Conservation (phyloP, 2,329 filamentous ascomycete species). For the Neonectria ditissima region DNA sequence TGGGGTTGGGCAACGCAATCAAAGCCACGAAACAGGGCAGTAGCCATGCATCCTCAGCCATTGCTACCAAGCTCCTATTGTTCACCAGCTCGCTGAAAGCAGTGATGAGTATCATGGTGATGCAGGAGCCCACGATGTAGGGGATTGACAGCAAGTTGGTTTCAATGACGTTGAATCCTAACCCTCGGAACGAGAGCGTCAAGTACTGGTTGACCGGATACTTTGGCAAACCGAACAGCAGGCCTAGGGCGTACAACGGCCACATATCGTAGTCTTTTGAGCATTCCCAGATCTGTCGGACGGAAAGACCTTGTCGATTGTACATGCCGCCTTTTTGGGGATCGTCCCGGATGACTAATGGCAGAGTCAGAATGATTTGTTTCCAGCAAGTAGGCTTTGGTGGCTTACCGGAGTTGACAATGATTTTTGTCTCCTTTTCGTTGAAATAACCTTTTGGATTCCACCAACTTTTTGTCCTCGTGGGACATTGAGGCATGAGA, state of each 20-base stretch:
- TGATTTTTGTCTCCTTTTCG: slow-evolving; percentile 68
- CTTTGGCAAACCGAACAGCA: slow-evolving; percentile 60
- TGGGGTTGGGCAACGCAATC: slow-evolving; percentile 52
- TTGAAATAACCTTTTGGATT: slow-evolving; percentile 68
- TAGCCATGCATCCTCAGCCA: slow-evolving; percentile 64
- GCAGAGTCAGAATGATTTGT: not conserved
- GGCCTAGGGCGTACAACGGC: slow-evolving; percentile 61
- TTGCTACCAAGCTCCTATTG: slow-evolving; percentile 60
- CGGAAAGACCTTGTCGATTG: slow-evolving; percentile 68
- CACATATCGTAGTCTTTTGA: slow-evolving; percentile 63
- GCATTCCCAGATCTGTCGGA: slow-evolving; percentile 61
- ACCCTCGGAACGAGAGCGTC: slow-evolving; percentile 66
- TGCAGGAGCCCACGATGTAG: slow-evolving; percentile 59
- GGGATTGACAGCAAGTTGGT: slow-evolving; percentile 74
- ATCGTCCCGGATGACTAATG: slow-evolving; percentile 65
- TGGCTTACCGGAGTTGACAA: slow-evolving; percentile 63
- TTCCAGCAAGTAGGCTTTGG: not conserved
- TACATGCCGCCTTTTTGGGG: slow-evolving; percentile 71
- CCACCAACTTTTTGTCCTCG: slow-evolving; percentile 26
- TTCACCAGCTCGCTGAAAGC: slow-evolving; percentile 63
- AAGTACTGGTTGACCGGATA: slow-evolving; percentile 65
- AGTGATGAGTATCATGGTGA: slow-evolving; percentile 44
- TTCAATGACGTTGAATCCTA: slow-evolving; percentile 71
- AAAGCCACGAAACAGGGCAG: slow-evolving; percentile 65
- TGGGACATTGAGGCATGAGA: slow-evolving; percentile 61